Evolutionary conservation across 306 rosid species (phyloP).

Genomic region (Luffa aegyptiaca): DNA sequence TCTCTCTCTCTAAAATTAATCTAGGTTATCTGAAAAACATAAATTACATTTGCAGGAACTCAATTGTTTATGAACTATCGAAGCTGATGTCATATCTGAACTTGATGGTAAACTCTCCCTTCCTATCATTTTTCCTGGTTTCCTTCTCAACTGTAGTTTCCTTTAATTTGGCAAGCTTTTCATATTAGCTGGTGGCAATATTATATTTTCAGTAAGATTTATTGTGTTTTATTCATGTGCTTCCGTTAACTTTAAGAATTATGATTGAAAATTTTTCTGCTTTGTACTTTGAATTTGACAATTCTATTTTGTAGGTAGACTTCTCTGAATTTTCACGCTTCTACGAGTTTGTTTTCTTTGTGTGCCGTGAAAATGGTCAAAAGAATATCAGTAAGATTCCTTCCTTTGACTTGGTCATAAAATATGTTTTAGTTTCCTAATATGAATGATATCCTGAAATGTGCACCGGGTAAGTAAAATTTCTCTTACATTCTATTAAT

Average conservation of each 20-base stretch:
- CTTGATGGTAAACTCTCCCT: constrained; percentile 42
- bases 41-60: constrained; percentile 39
- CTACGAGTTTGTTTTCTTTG: constrained; percentile 81
- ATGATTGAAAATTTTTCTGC: background rate
- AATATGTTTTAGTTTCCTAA: background rate
- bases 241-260: background rate
- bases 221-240: background rate
- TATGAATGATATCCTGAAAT: background rate
- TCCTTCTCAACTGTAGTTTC: background rate
- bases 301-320: constrained; percentile 42
- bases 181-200: background rate
- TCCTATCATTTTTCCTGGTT: background rate
- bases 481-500: constrained; percentile 3
- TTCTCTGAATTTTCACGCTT: constrained; percentile 68
- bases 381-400: constrained; percentile 72
- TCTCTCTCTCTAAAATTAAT: constrained; percentile 5
- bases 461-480: background rate
- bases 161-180: background rate
- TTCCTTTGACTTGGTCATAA: background rate
- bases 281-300: constrained; percentile 8
- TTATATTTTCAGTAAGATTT: background rate
- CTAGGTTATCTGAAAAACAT: constrained; percentile 7
- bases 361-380: constrained; percentile 91
- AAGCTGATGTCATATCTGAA: constrained; percentile 51
- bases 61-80: constrained; percentile 58